These are phyloP conservation scores for Hypoxylon lenormandii DNA, from an alignment of 495 filamentous ascomycete genomes.

Conservation along the genomic window DNA sequence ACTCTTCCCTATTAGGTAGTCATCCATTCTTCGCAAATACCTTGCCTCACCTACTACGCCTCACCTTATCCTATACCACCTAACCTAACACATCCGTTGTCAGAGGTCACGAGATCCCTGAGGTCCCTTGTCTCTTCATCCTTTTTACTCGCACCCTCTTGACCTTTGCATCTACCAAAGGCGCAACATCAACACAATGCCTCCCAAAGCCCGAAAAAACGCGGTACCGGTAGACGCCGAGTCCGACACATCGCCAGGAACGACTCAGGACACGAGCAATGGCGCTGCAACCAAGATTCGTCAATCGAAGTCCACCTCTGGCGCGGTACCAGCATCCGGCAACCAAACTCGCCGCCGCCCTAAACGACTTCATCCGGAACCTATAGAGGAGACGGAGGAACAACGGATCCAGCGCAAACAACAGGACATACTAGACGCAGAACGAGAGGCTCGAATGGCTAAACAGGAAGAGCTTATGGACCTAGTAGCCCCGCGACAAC, in stretches of 20 bases:
- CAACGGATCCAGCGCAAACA: no score
- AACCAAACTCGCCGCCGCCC: no score
- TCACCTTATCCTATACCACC: no score
- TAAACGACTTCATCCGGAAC: no score
- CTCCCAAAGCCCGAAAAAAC: conserved; percentile 25
- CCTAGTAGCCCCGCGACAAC: no score
- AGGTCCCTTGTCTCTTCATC: background rate
- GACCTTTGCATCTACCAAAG: background rate
- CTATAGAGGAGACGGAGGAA: background rate
- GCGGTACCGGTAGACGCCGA: conserved; percentile 19
- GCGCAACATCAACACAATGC: conserved; percentile 23
- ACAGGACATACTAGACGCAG: no score
- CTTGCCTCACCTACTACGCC: no score
- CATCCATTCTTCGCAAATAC: no score
- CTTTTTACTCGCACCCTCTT: background rate
- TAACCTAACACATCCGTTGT: background rate
- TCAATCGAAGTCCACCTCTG: background rate
- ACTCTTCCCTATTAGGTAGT: no score
- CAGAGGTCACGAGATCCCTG: background rate
- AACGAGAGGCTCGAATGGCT: no score
- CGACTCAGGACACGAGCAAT: background rate
- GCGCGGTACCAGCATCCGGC: background rate
- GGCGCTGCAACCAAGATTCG: conserved; percentile 15
- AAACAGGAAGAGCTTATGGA: no score
- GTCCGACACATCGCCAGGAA: no score